Conservation (phyloP, 768 basidiomycete species). For the Cystofilobasidium ferigula region DNA sequence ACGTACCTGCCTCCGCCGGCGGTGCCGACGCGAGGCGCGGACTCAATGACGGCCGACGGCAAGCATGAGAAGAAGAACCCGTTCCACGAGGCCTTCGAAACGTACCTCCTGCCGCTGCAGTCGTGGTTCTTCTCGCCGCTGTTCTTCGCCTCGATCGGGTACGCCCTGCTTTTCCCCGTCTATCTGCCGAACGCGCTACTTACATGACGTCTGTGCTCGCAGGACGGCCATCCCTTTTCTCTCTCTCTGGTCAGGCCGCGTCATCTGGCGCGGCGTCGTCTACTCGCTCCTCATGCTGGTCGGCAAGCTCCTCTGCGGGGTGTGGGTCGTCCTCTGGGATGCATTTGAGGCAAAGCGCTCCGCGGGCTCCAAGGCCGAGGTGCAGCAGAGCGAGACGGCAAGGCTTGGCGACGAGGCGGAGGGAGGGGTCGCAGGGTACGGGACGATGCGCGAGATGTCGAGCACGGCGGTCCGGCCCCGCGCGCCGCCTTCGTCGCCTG, state of each 20-base stretch:
- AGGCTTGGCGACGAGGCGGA: background rate
- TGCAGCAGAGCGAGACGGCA: background rate
- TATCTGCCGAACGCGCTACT: slow-evolving; percentile 43
- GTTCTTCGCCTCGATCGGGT: slow-evolving; percentile 57
- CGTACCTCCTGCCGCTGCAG: slow-evolving; percentile 41
- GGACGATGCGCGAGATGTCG: background rate
- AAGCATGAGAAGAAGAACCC: background rate
- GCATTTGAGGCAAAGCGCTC: background rate
- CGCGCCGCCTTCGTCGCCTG: background rate
- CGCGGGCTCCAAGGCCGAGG: background rate
- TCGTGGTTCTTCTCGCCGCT: slow-evolving; percentile 48
- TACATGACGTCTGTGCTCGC: slow-evolving; percentile 46
- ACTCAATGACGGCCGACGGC: background rate
- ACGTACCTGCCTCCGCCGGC: slow-evolving; percentile 33
- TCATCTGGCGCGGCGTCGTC: slow-evolving; percentile 48
- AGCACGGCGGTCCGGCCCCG: background rate
- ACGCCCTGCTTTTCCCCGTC: slow-evolving; percentile 45
- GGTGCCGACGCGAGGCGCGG: background rate
- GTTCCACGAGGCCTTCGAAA: slow-evolving; percentile 26
- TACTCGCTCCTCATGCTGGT: slow-evolving; percentile 48
- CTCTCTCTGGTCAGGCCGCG: slow-evolving; percentile 38
- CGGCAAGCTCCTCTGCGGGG: slow-evolving; percentile 47
- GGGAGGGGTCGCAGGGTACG: background rate
- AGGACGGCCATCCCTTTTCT: slow-evolving; percentile 45
- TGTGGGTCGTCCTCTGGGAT: slow-evolving; percentile 40